These are phyloP conservation scores for Apophysomyces elegans DNA, from an alignment of 371 early-diverging fungal species.

Conservation along the genomic window DNA sequence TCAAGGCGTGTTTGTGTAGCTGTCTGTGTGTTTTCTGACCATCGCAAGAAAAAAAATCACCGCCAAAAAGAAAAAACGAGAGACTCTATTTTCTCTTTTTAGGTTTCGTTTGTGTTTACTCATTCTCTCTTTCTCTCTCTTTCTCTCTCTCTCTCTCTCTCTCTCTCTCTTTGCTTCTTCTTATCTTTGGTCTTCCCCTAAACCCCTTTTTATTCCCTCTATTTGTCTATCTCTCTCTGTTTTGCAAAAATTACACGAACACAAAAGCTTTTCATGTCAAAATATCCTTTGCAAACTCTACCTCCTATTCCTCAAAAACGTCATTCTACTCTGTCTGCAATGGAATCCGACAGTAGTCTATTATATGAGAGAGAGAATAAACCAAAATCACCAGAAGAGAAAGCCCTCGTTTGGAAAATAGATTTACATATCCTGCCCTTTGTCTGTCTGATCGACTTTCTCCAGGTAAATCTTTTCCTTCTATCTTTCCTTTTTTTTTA, in stretches of 20 bases:
- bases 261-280: background rate
- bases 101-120: no score
- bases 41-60: background rate
- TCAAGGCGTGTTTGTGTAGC: background rate
- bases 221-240: background rate
- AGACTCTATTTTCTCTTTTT: background rate
- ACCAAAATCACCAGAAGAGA: conserved; percentile 20
- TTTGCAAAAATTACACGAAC: background rate
- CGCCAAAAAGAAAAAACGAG: background rate
- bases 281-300: conserved; percentile 2
- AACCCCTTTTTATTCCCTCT: background rate
- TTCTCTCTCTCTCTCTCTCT: background rate
- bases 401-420: conserved; percentile 18
- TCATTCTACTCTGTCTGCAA: conserved; percentile 1
- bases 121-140: no score
- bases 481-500: conserved; percentile 29
- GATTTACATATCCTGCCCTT: conserved; percentile 22
- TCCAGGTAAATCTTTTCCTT: conserved; percentile 23
- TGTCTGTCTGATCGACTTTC: conserved; percentile 21
- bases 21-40: background rate
- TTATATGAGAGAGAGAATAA: background rate
- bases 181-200: background rate
- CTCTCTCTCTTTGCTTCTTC: background rate
- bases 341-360: conserved; percentile 6
- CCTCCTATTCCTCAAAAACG: background rate